Conservation (phyloP, 1,284 basidiomycete species). For the Fistulinella cinereoalba region DNA sequence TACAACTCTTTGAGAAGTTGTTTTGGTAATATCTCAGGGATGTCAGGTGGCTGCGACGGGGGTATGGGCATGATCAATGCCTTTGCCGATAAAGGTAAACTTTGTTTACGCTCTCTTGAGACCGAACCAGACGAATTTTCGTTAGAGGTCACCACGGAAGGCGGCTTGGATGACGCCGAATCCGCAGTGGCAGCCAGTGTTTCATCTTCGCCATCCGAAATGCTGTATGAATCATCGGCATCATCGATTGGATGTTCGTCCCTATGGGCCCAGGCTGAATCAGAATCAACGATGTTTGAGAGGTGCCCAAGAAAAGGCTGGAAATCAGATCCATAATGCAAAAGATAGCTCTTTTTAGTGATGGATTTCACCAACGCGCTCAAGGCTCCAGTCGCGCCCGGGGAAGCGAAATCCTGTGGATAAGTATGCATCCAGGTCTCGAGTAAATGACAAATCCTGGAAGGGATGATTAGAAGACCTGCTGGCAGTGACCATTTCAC, state of each 20-base stretch:
- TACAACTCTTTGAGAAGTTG: constrained; percentile 62
- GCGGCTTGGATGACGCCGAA: constrained; percentile 23
- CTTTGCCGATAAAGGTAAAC: constrained; percentile 52
- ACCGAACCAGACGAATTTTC: constrained; percentile 21
- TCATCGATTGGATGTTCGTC: constrained; percentile 56
- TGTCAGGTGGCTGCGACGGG: constrained; percentile 16
- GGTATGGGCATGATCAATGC: constrained; percentile 29
- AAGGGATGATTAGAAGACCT: constrained; percentile 6
- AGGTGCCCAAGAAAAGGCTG: constrained; percentile 71
- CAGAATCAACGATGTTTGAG: constrained; percentile 58
- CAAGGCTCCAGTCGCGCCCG: constrained; percentile 67
- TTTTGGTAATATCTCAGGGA: constrained; percentile 39
- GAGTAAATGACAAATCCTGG: constrained; percentile 71
- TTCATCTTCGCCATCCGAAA: constrained; percentile 50
- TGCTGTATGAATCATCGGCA: constrained; percentile 56
- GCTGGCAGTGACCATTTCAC: constrained; percentile 7
- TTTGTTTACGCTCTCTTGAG: constrained; percentile 60
- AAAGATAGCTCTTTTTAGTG: constrained; percentile 70
- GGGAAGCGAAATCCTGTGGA: constrained; percentile 72
- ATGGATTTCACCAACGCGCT: constrained; percentile 73
- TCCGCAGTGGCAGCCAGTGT: constrained; percentile 14
- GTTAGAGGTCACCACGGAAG: constrained; percentile 19
- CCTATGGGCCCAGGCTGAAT: constrained; percentile 68
- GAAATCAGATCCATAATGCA: constrained; percentile 79
- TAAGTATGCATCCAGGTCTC: constrained; percentile 73